These are phyloP conservation scores for Pseudonitzschia delicatissima DNA, from an alignment of 108 stramenopile genomes.

Conservation along the genomic window DNA sequence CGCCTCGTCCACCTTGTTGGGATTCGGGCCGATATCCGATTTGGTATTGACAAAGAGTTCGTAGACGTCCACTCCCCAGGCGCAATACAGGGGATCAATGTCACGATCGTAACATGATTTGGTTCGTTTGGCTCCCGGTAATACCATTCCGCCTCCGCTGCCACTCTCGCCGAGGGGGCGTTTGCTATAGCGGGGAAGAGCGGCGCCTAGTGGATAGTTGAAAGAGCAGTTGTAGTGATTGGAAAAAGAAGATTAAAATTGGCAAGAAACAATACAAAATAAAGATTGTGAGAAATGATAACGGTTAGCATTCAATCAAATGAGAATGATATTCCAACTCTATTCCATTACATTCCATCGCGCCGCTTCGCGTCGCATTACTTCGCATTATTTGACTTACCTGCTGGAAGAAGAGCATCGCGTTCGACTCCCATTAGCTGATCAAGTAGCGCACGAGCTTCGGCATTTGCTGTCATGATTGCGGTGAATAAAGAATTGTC, in stretches of 20 bases:
- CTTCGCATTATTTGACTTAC: too few species aligned
- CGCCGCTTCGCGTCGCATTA: too few species aligned
- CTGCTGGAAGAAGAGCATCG: constrained; percentile 65
- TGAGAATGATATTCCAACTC: too few species aligned
- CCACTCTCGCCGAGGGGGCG: constrained; percentile 14
- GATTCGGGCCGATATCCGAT: constrained; percentile 75
- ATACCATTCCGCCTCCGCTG: constrained; percentile 24
- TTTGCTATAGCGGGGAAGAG: constrained; percentile 37
- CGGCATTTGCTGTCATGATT: constrained; percentile 33
- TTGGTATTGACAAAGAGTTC: constrained; percentile 90
- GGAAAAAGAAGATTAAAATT: too few species aligned
- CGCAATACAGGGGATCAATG: constrained; percentile 83
- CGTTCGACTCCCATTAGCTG: constrained; percentile 87
- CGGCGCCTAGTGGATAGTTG: constrained; percentile 19
- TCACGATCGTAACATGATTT: constrained; percentile 82
- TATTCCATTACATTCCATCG: too few species aligned
- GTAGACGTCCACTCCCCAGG: constrained; percentile 86
- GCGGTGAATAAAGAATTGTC: background rate
- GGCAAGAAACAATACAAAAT: background rate
- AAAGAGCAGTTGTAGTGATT: too few species aligned
- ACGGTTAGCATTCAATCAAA: too few species aligned
- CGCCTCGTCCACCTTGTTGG: constrained; percentile 56
- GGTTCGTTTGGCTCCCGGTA: constrained; percentile 39
- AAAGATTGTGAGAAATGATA: background rate
- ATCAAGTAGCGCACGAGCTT: constrained; percentile 67